These are phyloP conservation scores for Bryoerythrophyllum caledonicum DNA, from an alignment of 225 moss, liverwort and hornwort genomes.

Conservation along the genomic window DNA sequence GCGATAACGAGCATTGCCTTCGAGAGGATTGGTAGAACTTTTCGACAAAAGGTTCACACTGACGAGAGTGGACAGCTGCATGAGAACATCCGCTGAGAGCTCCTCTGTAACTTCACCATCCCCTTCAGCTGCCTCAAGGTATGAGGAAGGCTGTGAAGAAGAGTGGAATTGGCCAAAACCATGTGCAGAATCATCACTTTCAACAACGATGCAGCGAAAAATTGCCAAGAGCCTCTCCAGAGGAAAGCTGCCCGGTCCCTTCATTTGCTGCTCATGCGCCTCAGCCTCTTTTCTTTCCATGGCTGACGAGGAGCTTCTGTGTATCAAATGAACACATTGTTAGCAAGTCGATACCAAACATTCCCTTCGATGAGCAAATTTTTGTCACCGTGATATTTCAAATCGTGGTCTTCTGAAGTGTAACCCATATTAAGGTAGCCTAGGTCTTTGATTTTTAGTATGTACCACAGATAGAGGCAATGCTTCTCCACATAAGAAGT, in stretches of 20 bases:
- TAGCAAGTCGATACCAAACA: not conserved
- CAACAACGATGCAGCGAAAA: constrained; percentile 77
- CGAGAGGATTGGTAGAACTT: constrained; percentile 72
- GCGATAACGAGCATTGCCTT: constrained; percentile 78
- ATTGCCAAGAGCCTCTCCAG: constrained; percentile 87
- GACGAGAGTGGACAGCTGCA: constrained; percentile 83
- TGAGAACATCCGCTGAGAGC: constrained; percentile 77
- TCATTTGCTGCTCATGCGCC: constrained; percentile 78
- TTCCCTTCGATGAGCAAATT: not conserved
- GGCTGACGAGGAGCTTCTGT: constrained; percentile 56
- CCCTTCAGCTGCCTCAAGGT: constrained; percentile 34
- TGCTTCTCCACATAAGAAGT: constrained; percentile 14
- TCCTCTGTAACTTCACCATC: constrained; percentile 46
- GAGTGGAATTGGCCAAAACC: constrained; percentile 35
- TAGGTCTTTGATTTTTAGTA: not conserved
- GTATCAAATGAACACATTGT: constrained; percentile 8
- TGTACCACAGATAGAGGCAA: not conserved
- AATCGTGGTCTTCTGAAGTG: constrained; percentile 10
- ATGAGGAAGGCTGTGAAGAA: constrained; percentile 3
- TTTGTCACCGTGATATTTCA: not conserved
- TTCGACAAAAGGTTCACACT: constrained; percentile 74
- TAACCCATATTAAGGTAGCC: not conserved
- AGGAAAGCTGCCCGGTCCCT: constrained; percentile 82
- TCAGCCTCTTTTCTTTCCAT: constrained; percentile 82
- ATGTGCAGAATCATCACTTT: constrained; percentile 39